A percentile compares a stretch with the other conserved stretches of the same genome.
phyloP scores from a whole-genome alignment of 371 early-diverging fungal genomes.

The Actinomucor elegans region DNA sequence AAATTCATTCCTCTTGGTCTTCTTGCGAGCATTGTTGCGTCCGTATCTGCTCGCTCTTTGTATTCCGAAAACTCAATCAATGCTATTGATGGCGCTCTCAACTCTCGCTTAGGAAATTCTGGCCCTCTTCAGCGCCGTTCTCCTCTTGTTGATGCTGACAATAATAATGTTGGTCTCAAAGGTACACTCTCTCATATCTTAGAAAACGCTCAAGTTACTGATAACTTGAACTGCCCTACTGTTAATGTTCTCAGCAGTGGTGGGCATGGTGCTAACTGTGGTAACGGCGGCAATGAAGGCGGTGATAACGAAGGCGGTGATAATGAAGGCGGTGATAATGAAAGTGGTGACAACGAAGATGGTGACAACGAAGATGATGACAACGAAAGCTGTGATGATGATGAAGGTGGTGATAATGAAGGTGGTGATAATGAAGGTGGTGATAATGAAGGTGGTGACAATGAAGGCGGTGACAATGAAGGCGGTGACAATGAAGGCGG shows the following conservation, averaged over 20 bases:
- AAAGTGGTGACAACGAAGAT: not conserved
- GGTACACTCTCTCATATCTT: not conserved
- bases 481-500: not conserved
- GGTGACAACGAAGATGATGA: too few relatives aligned
- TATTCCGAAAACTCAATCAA: not conserved
- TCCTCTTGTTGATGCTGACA: not conserved
- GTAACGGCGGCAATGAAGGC: not conserved
- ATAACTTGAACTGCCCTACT: not conserved
- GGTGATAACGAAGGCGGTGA: not conserved
- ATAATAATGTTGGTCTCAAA: not conserved
- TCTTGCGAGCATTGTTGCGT: conserved; percentile 7
- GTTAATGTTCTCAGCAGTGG: not conserved
- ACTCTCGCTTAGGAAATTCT: too few relatives aligned
- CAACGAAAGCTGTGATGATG: not conserved
- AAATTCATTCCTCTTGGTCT: conserved; percentile 11
- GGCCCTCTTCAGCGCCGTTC: not conserved
- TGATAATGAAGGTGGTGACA: not conserved
- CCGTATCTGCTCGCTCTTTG: conserved; percentile 8
- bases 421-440: not conserved
- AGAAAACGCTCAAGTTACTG: not conserved
- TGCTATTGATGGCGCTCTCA: not conserved
- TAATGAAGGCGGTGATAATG: not conserved
- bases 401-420: not conserved
- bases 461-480: not conserved
- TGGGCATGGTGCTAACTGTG: not conserved